A percentile compares a stretch with the other conserved stretches of the same genome.
Conservation (phyloP, 2,329 filamentous ascomycete species). For the Triangularia verruculosa region DNA sequence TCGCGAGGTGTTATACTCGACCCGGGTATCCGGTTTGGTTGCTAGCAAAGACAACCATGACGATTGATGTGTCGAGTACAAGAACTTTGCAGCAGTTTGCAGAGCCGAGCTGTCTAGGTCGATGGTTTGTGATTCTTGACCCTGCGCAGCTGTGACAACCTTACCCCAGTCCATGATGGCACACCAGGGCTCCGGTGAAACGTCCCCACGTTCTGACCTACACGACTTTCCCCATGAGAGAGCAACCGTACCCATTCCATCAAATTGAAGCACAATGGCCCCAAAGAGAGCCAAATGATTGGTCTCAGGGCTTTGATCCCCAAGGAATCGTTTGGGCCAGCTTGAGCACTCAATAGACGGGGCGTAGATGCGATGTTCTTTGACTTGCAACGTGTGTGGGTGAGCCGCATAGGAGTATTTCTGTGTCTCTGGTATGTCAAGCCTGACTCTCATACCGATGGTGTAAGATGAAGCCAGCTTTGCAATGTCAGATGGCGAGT, state of each 20-base stretch:
- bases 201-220: neutral
- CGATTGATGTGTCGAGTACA: neutral
- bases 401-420: neutral
- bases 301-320: neutral
- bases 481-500: neutral
- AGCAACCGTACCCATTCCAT: neutral
- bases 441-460: neutral
- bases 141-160: neutral
- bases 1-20: neutral
- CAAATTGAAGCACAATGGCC: neutral
- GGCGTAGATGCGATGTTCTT: neutral
- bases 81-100: neutral
- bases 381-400: neutral
- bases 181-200: neutral
- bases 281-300: neutral
- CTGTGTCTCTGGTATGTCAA: neutral
- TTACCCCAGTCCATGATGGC: constrained; percentile 5
- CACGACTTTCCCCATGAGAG: constrained; percentile 5
- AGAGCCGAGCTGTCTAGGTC: neutral
- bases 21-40: neutral
- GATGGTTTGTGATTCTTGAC: neutral
- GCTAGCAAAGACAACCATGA: neutral
- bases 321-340: constrained; percentile 1
- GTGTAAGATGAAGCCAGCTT: neutral
- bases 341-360: neutral